Percentiles rank a stretch among this genome's conserved stretches.
Conservation (phyloP, 495 filamentous ascomycete genomes). For the Penicillium argentinense region DNA sequence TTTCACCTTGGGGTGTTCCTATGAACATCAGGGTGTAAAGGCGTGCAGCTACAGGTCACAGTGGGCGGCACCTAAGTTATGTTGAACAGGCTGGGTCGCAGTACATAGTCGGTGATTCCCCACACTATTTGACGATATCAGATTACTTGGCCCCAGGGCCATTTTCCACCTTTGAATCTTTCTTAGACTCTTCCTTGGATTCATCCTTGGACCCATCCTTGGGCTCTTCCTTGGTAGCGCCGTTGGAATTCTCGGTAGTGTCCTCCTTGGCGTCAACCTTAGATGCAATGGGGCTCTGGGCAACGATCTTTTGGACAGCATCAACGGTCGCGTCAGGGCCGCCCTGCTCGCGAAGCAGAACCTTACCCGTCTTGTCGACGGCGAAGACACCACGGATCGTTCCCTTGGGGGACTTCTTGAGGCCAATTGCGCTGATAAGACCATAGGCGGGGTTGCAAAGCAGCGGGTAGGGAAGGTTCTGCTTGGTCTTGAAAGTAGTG, state of each 20-base stretch:
- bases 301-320: conserved; percentile 40
- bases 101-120: no score
- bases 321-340: conserved; percentile 53
- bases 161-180: conserved; percentile 9
- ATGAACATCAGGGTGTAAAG: no score
- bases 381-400: conserved; percentile 84
- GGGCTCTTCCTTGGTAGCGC: background rate
- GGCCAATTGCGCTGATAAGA: conserved; percentile 71
- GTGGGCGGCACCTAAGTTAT: no score
- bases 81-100: no score
- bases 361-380: conserved; percentile 66
- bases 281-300: background rate
- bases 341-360: conserved; percentile 41
- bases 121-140: no score
- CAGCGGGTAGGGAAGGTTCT: conserved; percentile 83
- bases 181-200: conserved; percentile 1
- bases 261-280: conserved; percentile 7
- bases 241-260: background rate
- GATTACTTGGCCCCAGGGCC: conserved; percentile 8
- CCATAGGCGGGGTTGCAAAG: conserved; percentile 76
- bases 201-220: conserved; percentile 7
- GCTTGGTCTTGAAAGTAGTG: conserved; percentile 84
- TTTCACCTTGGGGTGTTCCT: no score
- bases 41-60: no score
- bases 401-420: conserved; percentile 75